These are phyloP conservation scores for Trametes cingulata DNA, from an alignment of 768 basidiomycete genomes.

Conservation along the genomic window DNA sequence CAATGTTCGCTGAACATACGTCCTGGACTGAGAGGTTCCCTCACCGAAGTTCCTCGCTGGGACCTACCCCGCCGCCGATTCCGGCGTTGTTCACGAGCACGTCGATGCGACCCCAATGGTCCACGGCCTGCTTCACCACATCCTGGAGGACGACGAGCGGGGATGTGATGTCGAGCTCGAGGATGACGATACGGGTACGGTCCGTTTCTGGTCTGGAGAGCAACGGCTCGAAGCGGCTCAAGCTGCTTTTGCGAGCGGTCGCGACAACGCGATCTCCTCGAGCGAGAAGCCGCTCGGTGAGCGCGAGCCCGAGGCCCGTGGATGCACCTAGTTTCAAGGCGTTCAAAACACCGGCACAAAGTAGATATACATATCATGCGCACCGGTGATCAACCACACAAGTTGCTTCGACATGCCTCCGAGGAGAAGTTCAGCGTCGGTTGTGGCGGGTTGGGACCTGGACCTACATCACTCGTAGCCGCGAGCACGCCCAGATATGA, in stretches of 20 bases:
- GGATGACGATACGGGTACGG: slow-evolving; percentile 39
- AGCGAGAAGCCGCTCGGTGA: slow-evolving; percentile 27
- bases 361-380: neutral
- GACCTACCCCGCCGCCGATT: slow-evolving; percentile 35
- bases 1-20: too few relatives aligned
- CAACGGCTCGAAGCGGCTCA: neutral
- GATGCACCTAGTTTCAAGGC: slow-evolving; percentile 28
- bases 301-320: slow-evolving; percentile 30
- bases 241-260: slow-evolving; percentile 3
- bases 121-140: slow-evolving; percentile 35
- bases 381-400: slow-evolving; percentile 31
- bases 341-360: too few relatives aligned
- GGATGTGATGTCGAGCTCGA: slow-evolving; percentile 52
- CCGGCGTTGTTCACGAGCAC: slow-evolving; percentile 47
- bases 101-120: slow-evolving; percentile 34
- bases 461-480: too few relatives aligned
- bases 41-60: slow-evolving; percentile 45
- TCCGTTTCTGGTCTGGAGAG: slow-evolving; percentile 26
- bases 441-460: too few relatives aligned
- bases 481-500: too few relatives aligned
- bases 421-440: neutral
- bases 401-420: neutral
- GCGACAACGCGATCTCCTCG: slow-evolving; percentile 29
- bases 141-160: slow-evolving; percentile 39
- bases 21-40: neutral